Percentiles rank a stretch among this genome's conserved stretches.
Conservation (phyloP, 257 asterid genomes). For the Capsicum pubescens region DNA sequence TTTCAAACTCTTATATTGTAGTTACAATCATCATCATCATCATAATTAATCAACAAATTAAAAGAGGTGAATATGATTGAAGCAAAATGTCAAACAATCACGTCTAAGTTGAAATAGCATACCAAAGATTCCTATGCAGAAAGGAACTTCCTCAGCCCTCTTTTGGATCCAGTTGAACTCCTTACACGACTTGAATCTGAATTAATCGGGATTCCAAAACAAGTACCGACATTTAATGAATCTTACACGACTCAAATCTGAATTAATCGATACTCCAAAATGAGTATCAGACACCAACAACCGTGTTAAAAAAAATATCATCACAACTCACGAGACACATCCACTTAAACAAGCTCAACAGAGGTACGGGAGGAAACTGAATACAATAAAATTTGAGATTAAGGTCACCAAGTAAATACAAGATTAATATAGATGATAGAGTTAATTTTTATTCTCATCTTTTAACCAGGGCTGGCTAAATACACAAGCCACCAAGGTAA, state of each 20-base stretch:
- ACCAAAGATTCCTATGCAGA: background rate
- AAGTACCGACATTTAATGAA: no score
- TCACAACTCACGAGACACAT: background rate
- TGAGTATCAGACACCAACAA: background rate
- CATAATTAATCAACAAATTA: background rate
- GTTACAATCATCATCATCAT: background rate
- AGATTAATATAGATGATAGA: background rate
- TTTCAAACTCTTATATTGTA: background rate
- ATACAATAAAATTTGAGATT: background rate
- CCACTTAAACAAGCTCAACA: no score
- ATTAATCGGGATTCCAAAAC: no score
- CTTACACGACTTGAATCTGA: background rate
- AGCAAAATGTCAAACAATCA: background rate
- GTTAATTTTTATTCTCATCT: background rate
- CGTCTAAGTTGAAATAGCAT: background rate
- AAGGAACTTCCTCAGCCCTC: background rate
- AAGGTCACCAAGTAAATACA: background rate
- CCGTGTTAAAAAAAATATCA: background rate
- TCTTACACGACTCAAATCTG: background rate
- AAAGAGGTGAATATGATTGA: background rate
- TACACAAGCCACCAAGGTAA: no score
- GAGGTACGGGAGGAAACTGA: background rate
- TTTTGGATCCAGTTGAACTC: background rate
- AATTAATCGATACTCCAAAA: background rate
- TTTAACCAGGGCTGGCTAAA: no score